Percentiles rank a stretch among this genome's conserved stretches.
Conservation (phyloP, 345 rosid species). For the Dimocarpus longan region DNA sequence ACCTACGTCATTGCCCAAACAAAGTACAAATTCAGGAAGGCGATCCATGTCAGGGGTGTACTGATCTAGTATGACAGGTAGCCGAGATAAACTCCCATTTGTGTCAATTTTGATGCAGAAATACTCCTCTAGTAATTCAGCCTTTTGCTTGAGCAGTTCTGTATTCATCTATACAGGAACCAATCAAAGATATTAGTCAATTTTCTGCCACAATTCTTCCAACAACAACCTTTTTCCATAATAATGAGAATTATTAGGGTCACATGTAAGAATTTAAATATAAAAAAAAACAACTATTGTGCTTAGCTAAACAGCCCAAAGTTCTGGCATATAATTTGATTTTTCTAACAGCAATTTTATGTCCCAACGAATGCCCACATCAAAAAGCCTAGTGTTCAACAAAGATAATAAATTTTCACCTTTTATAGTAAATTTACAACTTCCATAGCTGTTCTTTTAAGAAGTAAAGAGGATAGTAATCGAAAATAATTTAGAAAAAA, state of each 20-base stretch:
- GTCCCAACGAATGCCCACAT: neutral
- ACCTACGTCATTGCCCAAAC: constrained; percentile 97
- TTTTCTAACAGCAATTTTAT: neutral
- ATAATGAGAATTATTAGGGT: neutral
- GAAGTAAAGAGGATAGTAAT: neutral
- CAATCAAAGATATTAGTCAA: neutral
- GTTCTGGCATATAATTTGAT: neutral
- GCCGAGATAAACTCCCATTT: constrained; percentile 71
- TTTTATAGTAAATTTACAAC: neutral
- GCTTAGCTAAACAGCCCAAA: neutral
- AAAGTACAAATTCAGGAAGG: constrained; percentile 84
- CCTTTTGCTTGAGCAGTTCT: constrained; percentile 72
- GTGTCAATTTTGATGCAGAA: constrained; percentile 69
- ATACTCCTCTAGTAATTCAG: constrained; percentile 85
- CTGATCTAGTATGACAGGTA: constrained; percentile 95
- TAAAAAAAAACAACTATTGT: neutral
- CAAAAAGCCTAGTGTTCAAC: neutral
- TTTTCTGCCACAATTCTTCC: constrained; percentile 11
- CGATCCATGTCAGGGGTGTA: constrained; percentile 95
- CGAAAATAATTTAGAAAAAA: neutral
- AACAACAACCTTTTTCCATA: neutral
- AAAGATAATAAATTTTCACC: neutral
- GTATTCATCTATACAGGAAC: constrained; percentile 68
- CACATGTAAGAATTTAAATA: neutral
- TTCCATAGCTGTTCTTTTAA: neutral